These are phyloP conservation scores for Penicillium silybi DNA, from an alignment of 495 filamentous ascomycete genomes.

Conservation along the genomic window DNA sequence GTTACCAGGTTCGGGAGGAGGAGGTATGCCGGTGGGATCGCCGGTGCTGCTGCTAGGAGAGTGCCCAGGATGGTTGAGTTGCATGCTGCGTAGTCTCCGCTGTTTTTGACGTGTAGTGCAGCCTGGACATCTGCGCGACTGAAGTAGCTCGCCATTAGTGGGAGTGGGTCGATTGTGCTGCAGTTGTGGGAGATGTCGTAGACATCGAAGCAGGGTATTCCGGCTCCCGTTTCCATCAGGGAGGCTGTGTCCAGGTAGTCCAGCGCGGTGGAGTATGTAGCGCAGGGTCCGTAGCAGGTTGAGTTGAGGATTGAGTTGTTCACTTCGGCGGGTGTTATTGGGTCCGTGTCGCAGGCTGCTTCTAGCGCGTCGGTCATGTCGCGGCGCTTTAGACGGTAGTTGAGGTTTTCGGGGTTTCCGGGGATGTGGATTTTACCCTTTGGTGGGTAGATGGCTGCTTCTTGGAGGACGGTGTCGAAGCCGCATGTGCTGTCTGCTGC, in stretches of 20 bases:
- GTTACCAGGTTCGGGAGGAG: conserved; percentile 34
- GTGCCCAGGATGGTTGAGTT: conserved; percentile 27
- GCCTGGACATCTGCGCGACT: conserved; percentile 32
- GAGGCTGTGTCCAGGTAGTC: conserved; percentile 24
- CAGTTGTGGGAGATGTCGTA: conserved; percentile 38
- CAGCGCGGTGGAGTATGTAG: conserved; percentile 34
- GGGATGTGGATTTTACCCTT: conserved; percentile 30
- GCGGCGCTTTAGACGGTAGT: conserved; percentile 21
- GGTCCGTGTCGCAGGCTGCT: conserved; percentile 22
- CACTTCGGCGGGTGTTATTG: conserved; percentile 22
- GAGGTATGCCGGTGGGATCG: conserved; percentile 26
- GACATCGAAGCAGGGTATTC: conserved; percentile 26
- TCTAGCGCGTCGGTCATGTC: conserved; percentile 11
- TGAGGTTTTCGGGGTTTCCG: conserved; percentile 32
- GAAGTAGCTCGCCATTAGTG: conserved; percentile 29
- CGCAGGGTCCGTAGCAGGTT: conserved; percentile 39
- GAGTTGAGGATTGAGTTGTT: conserved; percentile 29
- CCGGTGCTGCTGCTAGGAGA: conserved; percentile 16
- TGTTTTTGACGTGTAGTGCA: conserved; percentile 28
- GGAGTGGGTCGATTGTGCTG: conserved; percentile 19
- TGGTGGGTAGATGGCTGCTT: conserved; percentile 31
- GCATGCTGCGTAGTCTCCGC: conserved; percentile 26
- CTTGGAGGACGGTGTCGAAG: conserved; percentile 28
- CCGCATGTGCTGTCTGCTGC: conserved; percentile 30
- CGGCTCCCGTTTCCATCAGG: conserved; percentile 4